These are phyloP conservation scores for Coprinopsis marcescibilis DNA, from an alignment of 768 basidiomycete genomes.

Conservation along the genomic window DNA sequence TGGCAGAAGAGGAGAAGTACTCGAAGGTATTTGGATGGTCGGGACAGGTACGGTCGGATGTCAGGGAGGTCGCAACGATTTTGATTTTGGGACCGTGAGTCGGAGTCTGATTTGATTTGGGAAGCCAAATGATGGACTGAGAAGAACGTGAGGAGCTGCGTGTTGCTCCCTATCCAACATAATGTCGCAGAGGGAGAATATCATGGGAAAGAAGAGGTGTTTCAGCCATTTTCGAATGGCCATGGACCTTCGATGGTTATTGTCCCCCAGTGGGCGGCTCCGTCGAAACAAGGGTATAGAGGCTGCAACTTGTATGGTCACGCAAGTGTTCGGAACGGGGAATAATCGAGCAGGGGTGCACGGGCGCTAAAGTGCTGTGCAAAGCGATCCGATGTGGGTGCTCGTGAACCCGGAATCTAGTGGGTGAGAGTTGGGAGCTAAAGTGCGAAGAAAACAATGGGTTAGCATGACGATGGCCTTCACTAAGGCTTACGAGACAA, in stretches of 20 bases:
- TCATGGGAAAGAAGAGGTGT: constrained; percentile 5
- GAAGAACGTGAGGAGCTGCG: constrained; percentile 6
- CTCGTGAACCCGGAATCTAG: no score
- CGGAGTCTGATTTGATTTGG: neutral
- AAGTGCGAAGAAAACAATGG: no score
- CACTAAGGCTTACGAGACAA: no score
- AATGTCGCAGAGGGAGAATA: constrained; percentile 7
- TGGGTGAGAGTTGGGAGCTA: no score
- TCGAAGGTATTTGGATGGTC: neutral
- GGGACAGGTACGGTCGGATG: neutral
- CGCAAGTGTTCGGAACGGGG: no score
- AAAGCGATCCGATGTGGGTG: no score
- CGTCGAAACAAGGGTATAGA: no score
- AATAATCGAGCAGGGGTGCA: no score
- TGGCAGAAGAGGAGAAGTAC: constrained; percentile 2
- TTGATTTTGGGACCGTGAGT: neutral
- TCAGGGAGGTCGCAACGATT: neutral
- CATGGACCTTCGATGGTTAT: neutral
- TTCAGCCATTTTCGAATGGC: neutral
- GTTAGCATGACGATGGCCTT: no score
- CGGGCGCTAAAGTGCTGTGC: no score
- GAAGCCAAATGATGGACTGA: neutral
- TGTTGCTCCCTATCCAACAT: constrained; percentile 6
- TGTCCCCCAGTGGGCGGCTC: neutral
- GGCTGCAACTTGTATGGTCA: no score